A percentile compares a stretch with the other conserved stretches of the same genome.
phyloP scores from a whole-genome alignment of 371 early-diverging fungal species.

The Mortierella sp. region DNA sequence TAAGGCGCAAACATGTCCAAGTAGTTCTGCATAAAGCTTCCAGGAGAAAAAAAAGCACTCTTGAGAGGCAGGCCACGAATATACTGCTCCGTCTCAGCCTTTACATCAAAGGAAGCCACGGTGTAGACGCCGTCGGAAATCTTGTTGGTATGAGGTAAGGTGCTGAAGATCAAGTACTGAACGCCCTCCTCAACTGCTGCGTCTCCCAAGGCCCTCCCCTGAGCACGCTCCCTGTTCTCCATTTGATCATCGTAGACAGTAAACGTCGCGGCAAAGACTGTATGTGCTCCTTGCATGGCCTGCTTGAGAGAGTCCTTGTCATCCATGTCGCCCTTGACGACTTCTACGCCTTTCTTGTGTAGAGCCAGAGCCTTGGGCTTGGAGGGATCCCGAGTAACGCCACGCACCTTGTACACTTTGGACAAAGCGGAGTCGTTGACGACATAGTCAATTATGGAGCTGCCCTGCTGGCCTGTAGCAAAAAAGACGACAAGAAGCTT shows the following conservation, averaged over 20 bases:
- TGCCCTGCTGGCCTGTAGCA: slow-evolving; percentile 23
- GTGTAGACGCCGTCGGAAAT: slow-evolving; percentile 13
- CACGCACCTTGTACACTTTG: slow-evolving; percentile 17
- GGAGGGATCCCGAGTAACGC: slow-evolving; percentile 15
- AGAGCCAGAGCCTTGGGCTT: slow-evolving; percentile 22
- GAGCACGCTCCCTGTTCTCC: slow-evolving; percentile 14
- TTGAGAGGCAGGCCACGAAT: slow-evolving; percentile 27
- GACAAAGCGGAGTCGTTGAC: slow-evolving; percentile 17
- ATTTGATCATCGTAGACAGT: slow-evolving; percentile 11
- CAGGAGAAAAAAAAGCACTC: slow-evolving; percentile 28
- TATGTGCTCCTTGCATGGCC: slow-evolving; percentile 18
- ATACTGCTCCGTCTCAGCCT: slow-evolving; percentile 20
- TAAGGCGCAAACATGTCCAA: slow-evolving; percentile 10
- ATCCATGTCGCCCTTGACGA: slow-evolving; percentile 22
- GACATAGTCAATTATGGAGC: slow-evolving; percentile 12
- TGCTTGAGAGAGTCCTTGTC: slow-evolving; percentile 15
- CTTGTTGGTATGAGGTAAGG: slow-evolving; percentile 11
- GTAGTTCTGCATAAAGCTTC: slow-evolving; percentile 21
- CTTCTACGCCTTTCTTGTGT: slow-evolving; percentile 15
- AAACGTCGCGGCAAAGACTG: slow-evolving; percentile 17
- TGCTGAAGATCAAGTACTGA: slow-evolving; percentile 29
- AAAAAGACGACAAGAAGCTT: slow-evolving; percentile 29
- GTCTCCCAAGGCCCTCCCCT: slow-evolving; percentile 22
- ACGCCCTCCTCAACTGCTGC: slow-evolving; percentile 27
- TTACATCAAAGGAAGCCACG: slow-evolving; percentile 17